A percentile compares a stretch with the other conserved stretches of the same genome.
phyloP scores from a whole-genome alignment of 345 rosid genomes.

The Abelmoschus esculentus region DNA sequence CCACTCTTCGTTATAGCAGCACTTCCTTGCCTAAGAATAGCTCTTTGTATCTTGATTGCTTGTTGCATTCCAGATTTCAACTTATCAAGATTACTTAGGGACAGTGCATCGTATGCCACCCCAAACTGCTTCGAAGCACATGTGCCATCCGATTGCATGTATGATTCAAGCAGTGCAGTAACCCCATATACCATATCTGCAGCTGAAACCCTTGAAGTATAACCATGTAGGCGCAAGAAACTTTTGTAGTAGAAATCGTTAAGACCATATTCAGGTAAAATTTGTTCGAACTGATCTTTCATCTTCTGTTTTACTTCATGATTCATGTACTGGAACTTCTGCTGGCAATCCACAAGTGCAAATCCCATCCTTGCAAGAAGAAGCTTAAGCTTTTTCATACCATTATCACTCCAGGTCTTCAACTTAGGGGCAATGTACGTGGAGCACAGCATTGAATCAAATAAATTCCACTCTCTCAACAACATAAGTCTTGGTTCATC shows the following conservation, averaged over 20 bases:
- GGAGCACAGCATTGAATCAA: slow-evolving; percentile 95
- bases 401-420: slow-evolving; percentile 97
- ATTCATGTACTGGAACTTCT: slow-evolving; percentile 95
- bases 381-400: slow-evolving; percentile 89
- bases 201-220: slow-evolving; percentile 89
- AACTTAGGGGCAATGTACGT: slow-evolving; percentile 75
- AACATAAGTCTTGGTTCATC: slow-evolving; percentile 92
- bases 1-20: slow-evolving; percentile 78
- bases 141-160: slow-evolving; percentile 55
- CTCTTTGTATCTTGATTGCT: slow-evolving; percentile 82
- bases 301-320: slow-evolving; percentile 73
- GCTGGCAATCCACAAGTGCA: slow-evolving; percentile 87
- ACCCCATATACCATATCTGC: slow-evolving; percentile 96
- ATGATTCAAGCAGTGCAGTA: slow-evolving; percentile 93
- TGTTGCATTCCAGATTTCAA: slow-evolving; percentile 84
- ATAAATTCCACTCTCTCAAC: slow-evolving; percentile 86
- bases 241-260: slow-evolving; percentile 81
- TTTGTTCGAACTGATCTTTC: slow-evolving; percentile 82
- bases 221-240: slow-evolving; percentile 78
- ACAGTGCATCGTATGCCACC: slow-evolving; percentile 80
- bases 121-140: slow-evolving; percentile 94
- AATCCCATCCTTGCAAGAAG: slow-evolving; percentile 96
- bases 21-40: slow-evolving; percentile 93
- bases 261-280: slow-evolving; percentile 86
- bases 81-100: slow-evolving; percentile 67